Evolutionary conservation across 176 grass and related monocot genomes (phyloP).

Genomic region (Triticum turgidum): DNA sequence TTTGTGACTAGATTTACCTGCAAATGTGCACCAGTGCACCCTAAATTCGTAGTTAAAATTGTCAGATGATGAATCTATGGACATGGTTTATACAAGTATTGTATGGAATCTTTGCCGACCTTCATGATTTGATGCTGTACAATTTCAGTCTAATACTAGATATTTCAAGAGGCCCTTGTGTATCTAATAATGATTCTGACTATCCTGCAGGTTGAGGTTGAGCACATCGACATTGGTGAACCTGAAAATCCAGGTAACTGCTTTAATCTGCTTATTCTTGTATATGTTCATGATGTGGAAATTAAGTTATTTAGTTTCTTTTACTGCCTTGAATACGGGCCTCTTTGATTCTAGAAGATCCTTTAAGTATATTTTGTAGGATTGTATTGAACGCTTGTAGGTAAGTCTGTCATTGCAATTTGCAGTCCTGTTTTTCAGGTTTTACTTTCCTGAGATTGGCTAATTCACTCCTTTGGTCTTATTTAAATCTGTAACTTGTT

Average conservation of each 20-base stretch:
- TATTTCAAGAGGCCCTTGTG: not conserved
- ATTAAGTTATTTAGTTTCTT: constrained; percentile 9
- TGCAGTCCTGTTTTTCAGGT: not conserved
- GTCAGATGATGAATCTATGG: not conserved
- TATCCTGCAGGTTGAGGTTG: constrained; percentile 76
- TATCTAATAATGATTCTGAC: constrained; percentile 22
- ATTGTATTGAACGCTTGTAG: constrained; percentile 2
- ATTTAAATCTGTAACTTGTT: not conserved
- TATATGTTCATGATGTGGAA: not conserved
- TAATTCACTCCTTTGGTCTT: not conserved
- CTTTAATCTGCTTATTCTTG: not conserved
- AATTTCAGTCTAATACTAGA: constrained; percentile 6
- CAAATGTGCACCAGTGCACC: not conserved
- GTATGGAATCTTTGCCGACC: not conserved
- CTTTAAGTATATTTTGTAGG: not conserved
- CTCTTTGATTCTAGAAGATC: not conserved
- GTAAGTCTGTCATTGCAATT: constrained; percentile 10
- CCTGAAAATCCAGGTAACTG: constrained; percentile 71
- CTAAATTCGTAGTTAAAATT: constrained; percentile 10
- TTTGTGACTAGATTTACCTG: not conserved
- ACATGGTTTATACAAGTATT: not conserved
- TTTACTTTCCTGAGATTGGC: not conserved
- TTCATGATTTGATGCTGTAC: constrained; percentile 11
- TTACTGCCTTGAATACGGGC: not conserved
- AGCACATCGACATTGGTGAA: constrained; percentile 87